Evolutionary conservation across 352 stramenopile genomes (phyloP), one percentile per base, ranked within the genome.

Genomic region (Phytophthora multivora): DNA sequence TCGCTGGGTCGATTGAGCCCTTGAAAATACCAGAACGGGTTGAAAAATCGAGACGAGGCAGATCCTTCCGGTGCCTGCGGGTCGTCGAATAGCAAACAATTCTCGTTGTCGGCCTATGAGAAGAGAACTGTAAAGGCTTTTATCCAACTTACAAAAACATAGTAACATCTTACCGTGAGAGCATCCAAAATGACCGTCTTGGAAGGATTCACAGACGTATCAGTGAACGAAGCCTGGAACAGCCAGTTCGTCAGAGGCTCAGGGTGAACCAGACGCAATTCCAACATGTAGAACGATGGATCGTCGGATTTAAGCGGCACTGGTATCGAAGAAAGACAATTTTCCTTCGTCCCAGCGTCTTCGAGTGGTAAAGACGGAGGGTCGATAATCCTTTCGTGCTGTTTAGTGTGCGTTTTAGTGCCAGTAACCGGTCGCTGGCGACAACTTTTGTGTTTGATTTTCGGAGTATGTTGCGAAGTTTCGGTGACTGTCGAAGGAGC

Each of bases 241-340:
- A 59, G 53, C 77, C 79, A 89, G 1, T 59, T 21, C 13, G 41
- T 47, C 13, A 89, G 63, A 18, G 65, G 62, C 23, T 73, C 54
- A 9, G 75, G 58, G 15, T 89, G 71, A 0, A 84, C 70, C 7
- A 89, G 46, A 0, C 75, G 62, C 16, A 89, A 51, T 36, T 89
- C 79, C 25, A 89, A 50, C 40, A 61, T 71, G 40, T 89, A 89
- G 40, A 89, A 89, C 3, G 69, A 66, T 0, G 63, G 48, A 35
- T 82, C 70, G 9, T 83, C 68, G 4, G 63, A 61, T 28, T 59
- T 72, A 19, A 38, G n/a, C 0, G 30, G 45, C 5, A 9, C 33
- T n/a, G 36, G 35, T n/a, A 36, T 7, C 1, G 42, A 33, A 12
- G 21, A 30, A 21, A 28, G 8, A 10, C 21, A 21, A 19, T 35